phyloP scores from a whole-genome alignment of 208 protist genomes.

The Acanthamoeba lenticulata region DNA sequence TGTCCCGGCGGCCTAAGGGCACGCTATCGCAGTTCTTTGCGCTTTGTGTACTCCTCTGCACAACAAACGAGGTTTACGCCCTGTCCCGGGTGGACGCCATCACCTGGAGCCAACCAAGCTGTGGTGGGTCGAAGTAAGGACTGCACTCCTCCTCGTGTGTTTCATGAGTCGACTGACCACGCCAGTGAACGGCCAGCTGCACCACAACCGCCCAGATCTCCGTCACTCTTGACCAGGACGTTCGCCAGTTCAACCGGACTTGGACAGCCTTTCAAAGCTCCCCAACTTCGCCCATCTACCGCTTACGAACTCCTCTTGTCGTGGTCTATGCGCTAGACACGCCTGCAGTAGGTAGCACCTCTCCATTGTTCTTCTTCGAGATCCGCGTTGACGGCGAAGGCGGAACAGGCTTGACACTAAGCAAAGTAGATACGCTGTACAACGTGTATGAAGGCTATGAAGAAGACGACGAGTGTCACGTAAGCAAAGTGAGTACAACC shows the following conservation, averaged over 20 bases:
- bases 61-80: too few relatives aligned
- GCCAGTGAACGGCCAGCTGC: too few relatives aligned
- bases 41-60: too few relatives aligned
- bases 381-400: neutral
- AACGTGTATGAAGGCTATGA: neutral
- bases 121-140: neutral
- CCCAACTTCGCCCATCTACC: neutral
- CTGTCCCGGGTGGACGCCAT: neutral
- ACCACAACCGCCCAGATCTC: neutral
- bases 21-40: too few relatives aligned
- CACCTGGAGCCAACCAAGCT: neutral
- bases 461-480: neutral
- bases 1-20: too few relatives aligned
- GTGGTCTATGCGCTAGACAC: neutral
- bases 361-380: neutral
- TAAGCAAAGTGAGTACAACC: neutral
- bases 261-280: neutral
- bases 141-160: too few relatives aligned
- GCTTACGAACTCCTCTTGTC: neutral
- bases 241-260: neutral
- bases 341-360: neutral
- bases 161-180: too few relatives aligned
- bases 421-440: neutral
- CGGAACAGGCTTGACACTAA: neutral
- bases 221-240: neutral